Evolutionary conservation across 2,329 filamentous ascomycete species (phyloP).

Genomic region (Sclerotinia sclerotiorum): DNA sequence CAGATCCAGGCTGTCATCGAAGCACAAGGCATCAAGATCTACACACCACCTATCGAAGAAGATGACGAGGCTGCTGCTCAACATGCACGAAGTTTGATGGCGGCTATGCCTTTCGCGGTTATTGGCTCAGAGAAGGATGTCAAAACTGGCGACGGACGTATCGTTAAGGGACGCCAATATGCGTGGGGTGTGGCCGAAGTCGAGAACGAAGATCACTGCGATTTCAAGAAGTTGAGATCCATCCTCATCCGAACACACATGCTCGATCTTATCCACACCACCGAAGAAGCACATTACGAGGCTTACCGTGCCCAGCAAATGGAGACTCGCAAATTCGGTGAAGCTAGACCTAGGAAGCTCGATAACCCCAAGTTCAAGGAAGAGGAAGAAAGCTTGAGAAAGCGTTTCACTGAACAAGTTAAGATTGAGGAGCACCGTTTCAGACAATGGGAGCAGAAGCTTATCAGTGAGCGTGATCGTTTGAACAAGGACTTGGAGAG

Average conservation of each 20-base stretch:
- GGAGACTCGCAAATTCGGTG: conserved; percentile 99
- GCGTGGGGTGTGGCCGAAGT: conserved; percentile 99
- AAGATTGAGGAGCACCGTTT: conserved; percentile 99
- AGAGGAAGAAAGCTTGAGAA: conserved; percentile 96
- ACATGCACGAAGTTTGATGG: conserved; percentile 91
- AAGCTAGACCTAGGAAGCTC: conserved; percentile 93
- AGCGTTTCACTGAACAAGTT: conserved; percentile 99
- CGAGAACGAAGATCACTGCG: conserved; percentile 99
- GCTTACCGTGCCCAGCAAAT: conserved; percentile 99
- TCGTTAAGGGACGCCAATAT: conserved; percentile 98
- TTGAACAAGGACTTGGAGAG: conserved; percentile 99
- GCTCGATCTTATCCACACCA: conserved; percentile 99
- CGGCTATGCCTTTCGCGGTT: conserved; percentile 97
- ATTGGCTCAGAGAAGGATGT: conserved; percentile 99
- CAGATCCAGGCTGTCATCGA: conserved; percentile 95
- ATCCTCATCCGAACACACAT: conserved; percentile 99
- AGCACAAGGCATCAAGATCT: conserved; percentile 99
- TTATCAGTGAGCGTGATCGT: conserved; percentile 96
- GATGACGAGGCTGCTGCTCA: conserved; percentile 95
- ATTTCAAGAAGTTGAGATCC: conserved; percentile 99
- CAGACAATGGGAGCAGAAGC: conserved; percentile 99
- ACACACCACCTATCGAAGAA: conserved; percentile 95
- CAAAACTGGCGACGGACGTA: conserved; percentile 91
- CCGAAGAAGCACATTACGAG: conserved; percentile 98
- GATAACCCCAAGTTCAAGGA: conserved; percentile 99